phyloP scores from a whole-genome alignment of 345 rosid species.

The Cardiospermum halicacabum region DNA sequence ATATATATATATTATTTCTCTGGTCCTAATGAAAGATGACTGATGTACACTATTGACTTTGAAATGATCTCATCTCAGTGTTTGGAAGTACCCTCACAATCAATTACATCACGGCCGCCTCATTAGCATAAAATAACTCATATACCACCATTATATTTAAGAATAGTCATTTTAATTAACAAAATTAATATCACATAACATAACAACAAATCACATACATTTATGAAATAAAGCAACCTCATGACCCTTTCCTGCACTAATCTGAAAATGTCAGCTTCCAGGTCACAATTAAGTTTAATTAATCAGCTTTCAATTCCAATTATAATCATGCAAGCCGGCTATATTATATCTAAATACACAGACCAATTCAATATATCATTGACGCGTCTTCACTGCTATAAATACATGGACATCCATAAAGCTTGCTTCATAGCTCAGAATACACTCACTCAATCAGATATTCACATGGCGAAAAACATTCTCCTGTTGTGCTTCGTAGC shows the following conservation, averaged over 20 bases:
- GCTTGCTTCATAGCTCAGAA: conserved; percentile 8
- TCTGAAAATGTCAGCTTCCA: neutral
- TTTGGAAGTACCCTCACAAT: neutral
- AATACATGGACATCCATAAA: neutral
- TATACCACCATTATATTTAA: no score
- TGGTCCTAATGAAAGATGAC: neutral
- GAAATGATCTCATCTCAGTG: neutral
- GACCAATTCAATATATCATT: neutral
- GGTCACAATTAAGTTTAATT: neutral
- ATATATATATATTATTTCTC: no score
- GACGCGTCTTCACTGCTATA: neutral
- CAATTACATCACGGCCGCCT: neutral
- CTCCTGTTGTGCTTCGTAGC: neutral
- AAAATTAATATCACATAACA: no score
- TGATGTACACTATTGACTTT: neutral
- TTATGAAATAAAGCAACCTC: neutral
- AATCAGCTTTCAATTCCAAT: neutral
- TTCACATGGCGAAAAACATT: neutral
- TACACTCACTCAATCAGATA: neutral
- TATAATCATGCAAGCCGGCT: neutral
- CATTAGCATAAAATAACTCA: no score
- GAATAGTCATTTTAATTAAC: no score
- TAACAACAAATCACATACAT: no score
- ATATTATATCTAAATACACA: neutral
- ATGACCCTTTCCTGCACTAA: neutral